A percentile compares a stretch with the other conserved stretches of the same genome.
phyloP scores from a whole-genome alignment of 2,329 filamentous ascomycete species.

The Beauveria medogensis region DNA sequence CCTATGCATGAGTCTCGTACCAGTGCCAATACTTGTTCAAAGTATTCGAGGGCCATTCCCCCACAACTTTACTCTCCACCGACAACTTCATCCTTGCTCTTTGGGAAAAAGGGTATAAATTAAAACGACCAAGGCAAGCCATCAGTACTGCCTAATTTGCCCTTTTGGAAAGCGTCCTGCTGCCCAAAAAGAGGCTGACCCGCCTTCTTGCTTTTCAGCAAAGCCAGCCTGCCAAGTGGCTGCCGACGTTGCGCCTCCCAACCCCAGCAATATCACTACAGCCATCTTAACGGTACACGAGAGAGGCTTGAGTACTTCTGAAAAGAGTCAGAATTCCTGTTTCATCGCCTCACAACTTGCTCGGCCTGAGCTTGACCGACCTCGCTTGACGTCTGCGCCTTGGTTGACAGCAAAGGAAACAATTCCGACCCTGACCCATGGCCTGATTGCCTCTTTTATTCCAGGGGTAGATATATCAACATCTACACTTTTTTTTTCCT shows the following conservation, averaged over 20 bases:
- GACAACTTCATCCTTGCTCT: slow-evolving; percentile 4
- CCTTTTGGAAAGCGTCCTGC: background rate
- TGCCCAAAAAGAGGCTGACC: slow-evolving; percentile 10
- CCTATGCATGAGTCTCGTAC: slow-evolving; percentile 4
- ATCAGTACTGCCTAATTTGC: slow-evolving; percentile 8
- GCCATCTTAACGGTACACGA: background rate
- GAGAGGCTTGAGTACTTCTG: background rate
- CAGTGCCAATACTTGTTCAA: slow-evolving; percentile 4
- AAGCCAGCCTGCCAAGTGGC: slow-evolving; percentile 2
- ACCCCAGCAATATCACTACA: slow-evolving; percentile 4
- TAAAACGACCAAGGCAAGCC: background rate
- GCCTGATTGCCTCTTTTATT: slow-evolving; percentile 10
- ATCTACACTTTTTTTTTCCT: slow-evolving; percentile 6
- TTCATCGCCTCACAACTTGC: background rate
- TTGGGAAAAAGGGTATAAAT: slow-evolving; percentile 3
- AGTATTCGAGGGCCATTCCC: slow-evolving; percentile 9
- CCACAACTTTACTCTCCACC: slow-evolving; percentile 11
- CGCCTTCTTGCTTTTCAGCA: slow-evolving; percentile 8
- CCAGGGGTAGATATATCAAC: slow-evolving; percentile 11
- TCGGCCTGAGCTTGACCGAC: background rate
- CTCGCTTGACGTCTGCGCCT: background rate
- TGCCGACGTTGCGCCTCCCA: background rate
- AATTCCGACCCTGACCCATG: slow-evolving; percentile 3
- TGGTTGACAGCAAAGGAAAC: background rate
- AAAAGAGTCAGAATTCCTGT: background rate